Evolutionary conservation across 345 rosid species (phyloP), one percentile per base, ranked within the genome.

Genomic region (Alliaria petiolata): DNA sequence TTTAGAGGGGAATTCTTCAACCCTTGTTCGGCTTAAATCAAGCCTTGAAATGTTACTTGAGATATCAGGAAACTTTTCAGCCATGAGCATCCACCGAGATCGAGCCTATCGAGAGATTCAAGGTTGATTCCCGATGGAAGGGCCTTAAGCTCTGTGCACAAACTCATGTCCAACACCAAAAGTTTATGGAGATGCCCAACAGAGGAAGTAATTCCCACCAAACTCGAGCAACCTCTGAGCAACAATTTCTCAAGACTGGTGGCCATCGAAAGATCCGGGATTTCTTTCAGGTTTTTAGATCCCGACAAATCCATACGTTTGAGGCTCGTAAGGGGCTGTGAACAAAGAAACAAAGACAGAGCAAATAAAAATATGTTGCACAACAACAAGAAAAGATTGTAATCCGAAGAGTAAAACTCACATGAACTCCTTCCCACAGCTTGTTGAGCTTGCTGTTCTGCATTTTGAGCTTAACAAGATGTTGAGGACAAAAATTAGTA

Each of bases 221-320:
- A 62, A 1, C 53, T 62, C 39, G 25, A 39, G 64, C 64, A 59
- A 25, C 34, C 13, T 8, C 2, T 51, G 17, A 59, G 47, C 22
- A 42, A 26, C 26, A 44, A 15, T 15, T 26, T 44, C 52, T 62
- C 28, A 26, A 51, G 19, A 51, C 26, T 51, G 17, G 8, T 52
- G 17, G 67, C 36, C 52, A 44, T 28, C 3, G 15, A 45, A 13
- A 59, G 64, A 59, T 59, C 63, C 20, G 63, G 63, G 46, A 59
- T 39, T 38, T 59, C 47, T 59, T 39, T 39, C 47, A 59, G 20
- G 49, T 59, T 25, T 13, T 8, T 14, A 14, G 65, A 39, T 59
- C 12, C 53, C 2, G 67, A 62, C 26, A 44, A 62, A 30, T 62
- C 40, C 40, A 45, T 19, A 44, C 28, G 40, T 3, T 26, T 62